Conservation (phyloP, 1,284 basidiomycete species). For the Ustilago esculenta region DNA sequence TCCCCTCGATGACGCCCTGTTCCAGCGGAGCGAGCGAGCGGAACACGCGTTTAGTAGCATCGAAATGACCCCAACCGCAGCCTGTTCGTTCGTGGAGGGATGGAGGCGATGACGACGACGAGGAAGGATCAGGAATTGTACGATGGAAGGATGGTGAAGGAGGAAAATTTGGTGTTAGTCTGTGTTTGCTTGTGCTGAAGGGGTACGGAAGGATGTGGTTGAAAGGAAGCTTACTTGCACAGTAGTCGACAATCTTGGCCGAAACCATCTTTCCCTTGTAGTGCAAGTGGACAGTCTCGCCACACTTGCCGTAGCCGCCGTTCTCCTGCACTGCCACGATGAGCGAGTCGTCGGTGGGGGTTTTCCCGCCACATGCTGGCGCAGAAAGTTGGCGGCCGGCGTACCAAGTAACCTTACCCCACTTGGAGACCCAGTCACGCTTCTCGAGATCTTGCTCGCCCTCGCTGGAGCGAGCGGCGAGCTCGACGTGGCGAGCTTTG, state of each 20-base stretch:
- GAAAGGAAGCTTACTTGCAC: slow-evolving; percentile 14
- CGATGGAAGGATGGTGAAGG: background rate
- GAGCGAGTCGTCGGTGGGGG: slow-evolving; percentile 49
- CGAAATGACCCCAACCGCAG: slow-evolving; percentile 57
- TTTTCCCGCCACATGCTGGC: slow-evolving; percentile 62
- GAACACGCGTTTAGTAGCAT: slow-evolving; percentile 57
- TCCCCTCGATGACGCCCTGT: slow-evolving; percentile 51
- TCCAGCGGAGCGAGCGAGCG: slow-evolving; percentile 48
- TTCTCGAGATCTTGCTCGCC: slow-evolving; percentile 22
- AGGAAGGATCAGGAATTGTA: background rate
- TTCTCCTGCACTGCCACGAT: slow-evolving; percentile 57
- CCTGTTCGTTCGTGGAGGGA: background rate
- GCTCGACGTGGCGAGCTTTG: slow-evolving; percentile 52
- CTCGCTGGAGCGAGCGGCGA: slow-evolving; percentile 8
- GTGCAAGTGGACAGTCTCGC: slow-evolving; percentile 56
- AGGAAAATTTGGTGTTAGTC: background rate
- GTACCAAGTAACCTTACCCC: slow-evolving; percentile 60
- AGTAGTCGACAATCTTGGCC: slow-evolving; percentile 57
- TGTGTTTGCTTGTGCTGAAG: no score
- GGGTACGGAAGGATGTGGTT: no score
- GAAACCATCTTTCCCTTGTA: slow-evolving; percentile 58
- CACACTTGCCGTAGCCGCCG: slow-evolving; percentile 56
- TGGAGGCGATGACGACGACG: background rate
- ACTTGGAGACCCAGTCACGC: slow-evolving; percentile 45
- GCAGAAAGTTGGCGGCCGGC: slow-evolving; percentile 53